A percentile compares a stretch with the other conserved stretches of the same genome.
These are phyloP conservation scores for Dendrobium nobile DNA, from an alignment of 106 monocot genomes.

Conservation along the genomic window DNA sequence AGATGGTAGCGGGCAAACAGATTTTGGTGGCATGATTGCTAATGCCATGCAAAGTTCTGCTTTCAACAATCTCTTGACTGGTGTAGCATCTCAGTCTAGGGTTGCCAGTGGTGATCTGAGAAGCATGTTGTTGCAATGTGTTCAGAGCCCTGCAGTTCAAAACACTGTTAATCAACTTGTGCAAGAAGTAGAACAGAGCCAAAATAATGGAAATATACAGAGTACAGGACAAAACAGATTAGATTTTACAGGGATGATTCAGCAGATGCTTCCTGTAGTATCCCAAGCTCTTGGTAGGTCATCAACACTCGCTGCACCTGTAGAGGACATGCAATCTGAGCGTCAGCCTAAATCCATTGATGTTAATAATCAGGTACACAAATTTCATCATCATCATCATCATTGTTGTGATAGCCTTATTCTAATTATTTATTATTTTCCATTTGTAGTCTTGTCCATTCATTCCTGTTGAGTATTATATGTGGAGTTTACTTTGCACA, in stretches of 20 bases:
- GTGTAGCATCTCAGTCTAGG: conserved; percentile 47
- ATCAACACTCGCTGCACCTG: conserved; percentile 12
- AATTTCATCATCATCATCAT: neutral
- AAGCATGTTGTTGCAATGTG: conserved; percentile 50
- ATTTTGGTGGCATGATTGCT: conserved; percentile 45
- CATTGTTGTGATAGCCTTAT: neutral
- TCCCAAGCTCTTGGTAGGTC: conserved; percentile 60
- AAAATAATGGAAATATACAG: conserved; percentile 21
- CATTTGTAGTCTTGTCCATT: neutral
- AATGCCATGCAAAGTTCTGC: conserved; percentile 39
- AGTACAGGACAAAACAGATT: conserved; percentile 42
- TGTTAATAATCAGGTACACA: conserved; percentile 17
- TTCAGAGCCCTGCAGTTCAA: conserved; percentile 32
- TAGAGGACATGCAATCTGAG: conserved; percentile 15
- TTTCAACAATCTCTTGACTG: conserved; percentile 41
- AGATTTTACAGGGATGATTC: conserved; percentile 66
- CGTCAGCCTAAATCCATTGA: conserved; percentile 6
- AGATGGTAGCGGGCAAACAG: conserved; percentile 17
- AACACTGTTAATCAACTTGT: conserved; percentile 38
- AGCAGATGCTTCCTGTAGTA: conserved; percentile 91
- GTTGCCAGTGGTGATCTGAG: conserved; percentile 34
- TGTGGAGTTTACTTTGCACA: neutral
- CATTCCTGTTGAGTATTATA: neutral
- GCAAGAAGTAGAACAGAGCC: conserved; percentile 25
- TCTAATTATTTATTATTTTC: neutral